These are phyloP conservation scores for Laetiporus sulphureus DNA, from an alignment of 1,284 basidiomycete genomes.

Conservation along the genomic window DNA sequence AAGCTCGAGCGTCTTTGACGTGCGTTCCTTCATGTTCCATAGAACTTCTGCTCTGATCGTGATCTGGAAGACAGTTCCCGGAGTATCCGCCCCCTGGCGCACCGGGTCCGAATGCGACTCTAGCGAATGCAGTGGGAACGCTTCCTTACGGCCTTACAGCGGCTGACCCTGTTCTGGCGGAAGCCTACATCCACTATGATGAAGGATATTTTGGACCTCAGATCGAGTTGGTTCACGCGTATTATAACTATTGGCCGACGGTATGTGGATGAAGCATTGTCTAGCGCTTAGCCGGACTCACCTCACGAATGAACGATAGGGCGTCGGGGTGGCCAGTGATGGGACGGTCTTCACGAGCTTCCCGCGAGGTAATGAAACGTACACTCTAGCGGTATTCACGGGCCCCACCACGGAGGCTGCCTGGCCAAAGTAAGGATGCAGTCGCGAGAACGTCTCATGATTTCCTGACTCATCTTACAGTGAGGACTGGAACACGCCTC, in stretches of 20 bases:
- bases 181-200: conserved; percentile 13
- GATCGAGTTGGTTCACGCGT: conserved; percentile 16
- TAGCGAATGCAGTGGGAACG: conserved; percentile 9
- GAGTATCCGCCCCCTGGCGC: conserved; percentile 17
- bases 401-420: conserved; percentile 15
- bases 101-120: conserved; percentile 12
- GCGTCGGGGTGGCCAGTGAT: conserved; percentile 15
- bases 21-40: too few species aligned
- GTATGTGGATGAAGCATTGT: conserved; percentile 1
- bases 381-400: conserved; percentile 15
- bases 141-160: conserved; percentile 10
- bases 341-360: conserved; percentile 18
- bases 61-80: conserved; percentile 9
- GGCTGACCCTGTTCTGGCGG: conserved; percentile 8
- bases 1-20: conserved; percentile 6
- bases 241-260: conserved; percentile 18
- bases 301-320: conserved; percentile 6
- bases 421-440: conserved; percentile 14
- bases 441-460: too few species aligned
- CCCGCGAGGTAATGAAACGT: conserved; percentile 17
- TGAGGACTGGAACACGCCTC: conserved; percentile 17
- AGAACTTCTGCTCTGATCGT: neutral
- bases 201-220: conserved; percentile 15
- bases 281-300: neutral
- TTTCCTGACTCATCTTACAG: conserved; percentile 4